phyloP scores from a whole-genome alignment of 306 rosid species.

The Medicago arabica region DNA sequence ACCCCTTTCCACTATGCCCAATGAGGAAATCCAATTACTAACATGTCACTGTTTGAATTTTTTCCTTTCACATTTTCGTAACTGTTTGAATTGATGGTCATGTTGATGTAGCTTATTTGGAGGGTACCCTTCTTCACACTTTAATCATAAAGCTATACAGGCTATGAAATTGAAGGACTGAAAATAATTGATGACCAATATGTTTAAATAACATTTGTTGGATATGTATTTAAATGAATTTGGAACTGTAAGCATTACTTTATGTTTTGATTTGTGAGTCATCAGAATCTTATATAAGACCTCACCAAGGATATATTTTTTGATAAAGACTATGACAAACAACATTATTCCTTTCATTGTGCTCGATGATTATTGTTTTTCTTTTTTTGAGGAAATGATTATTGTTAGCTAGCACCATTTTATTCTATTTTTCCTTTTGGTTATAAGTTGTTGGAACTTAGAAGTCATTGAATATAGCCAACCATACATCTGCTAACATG shows the following conservation, averaged over 20 bases:
- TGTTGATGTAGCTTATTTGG: constrained; percentile 21
- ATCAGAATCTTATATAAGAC: constrained; percentile 45
- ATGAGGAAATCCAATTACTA: constrained; percentile 24
- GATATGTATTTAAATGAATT: constrained; percentile 33
- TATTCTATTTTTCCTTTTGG: constrained; percentile 13
- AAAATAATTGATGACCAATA: not conserved
- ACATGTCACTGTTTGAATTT: constrained; percentile 34
- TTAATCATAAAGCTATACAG: constrained; percentile 12
- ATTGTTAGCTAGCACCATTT: constrained; percentile 19
- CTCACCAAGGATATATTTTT: constrained; percentile 18
- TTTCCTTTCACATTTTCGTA: constrained; percentile 31
- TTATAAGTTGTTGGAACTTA: constrained; percentile 27
- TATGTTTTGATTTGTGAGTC: constrained; percentile 39
- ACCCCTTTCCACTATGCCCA: constrained; percentile 26
- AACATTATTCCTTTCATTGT: constrained; percentile 41
- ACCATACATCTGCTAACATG: not conserved
- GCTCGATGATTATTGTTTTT: constrained; percentile 30
- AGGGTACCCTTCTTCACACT: constrained; percentile 22
- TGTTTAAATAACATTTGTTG: constrained; percentile 7
- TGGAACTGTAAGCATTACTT: constrained; percentile 42
- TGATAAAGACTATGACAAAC: not conserved
- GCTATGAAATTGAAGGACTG: not conserved
- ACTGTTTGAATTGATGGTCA: constrained; percentile 33
- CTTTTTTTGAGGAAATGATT: constrained; percentile 19
- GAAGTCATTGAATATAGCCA: constrained; percentile 20